These are phyloP conservation scores for Claviceps sorghi DNA, from an alignment of 2,329 filamentous ascomycete species.

Conservation along the genomic window DNA sequence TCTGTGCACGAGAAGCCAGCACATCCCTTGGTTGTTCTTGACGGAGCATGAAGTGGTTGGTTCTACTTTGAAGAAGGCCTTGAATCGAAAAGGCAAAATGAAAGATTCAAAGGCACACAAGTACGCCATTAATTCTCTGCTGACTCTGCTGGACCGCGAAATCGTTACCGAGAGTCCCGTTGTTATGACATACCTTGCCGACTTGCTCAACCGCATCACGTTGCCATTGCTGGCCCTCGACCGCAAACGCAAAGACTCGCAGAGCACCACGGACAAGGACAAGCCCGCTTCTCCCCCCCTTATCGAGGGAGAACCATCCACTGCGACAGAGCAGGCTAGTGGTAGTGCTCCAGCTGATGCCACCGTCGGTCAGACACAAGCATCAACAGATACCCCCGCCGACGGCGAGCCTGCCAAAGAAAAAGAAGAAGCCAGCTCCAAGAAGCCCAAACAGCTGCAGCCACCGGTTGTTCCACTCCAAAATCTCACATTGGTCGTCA, in stretches of 20 bases:
- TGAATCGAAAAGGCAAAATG: slow-evolving; percentile 71
- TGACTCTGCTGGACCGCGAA: slow-evolving; percentile 80
- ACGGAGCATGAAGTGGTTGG: slow-evolving; percentile 75
- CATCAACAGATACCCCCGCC: slow-evolving; percentile 12
- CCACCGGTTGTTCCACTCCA: slow-evolving; percentile 77
- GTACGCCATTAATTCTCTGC: slow-evolving; percentile 81
- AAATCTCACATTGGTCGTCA: slow-evolving; percentile 87
- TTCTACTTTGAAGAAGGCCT: slow-evolving; percentile 59
- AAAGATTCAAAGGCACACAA: slow-evolving; percentile 75
- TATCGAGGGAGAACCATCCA: slow-evolving; percentile 15
- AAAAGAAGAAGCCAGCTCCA: slow-evolving; percentile 27
- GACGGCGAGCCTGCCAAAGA: slow-evolving; percentile 21
- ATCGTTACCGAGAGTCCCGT: slow-evolving; percentile 93
- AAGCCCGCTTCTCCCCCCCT: slow-evolving; percentile 8
- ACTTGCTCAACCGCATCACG: slow-evolving; percentile 76
- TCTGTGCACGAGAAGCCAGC: slow-evolving; percentile 69
- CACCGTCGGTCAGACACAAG: slow-evolving; percentile 15
- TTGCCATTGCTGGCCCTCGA: slow-evolving; percentile 69
- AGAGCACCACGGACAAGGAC: slow-evolving; percentile 20
- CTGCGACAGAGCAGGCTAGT: slow-evolving; percentile 13
- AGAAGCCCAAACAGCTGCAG: slow-evolving; percentile 46
- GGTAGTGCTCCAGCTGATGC: slow-evolving; percentile 7
- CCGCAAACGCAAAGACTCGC: slow-evolving; percentile 34
- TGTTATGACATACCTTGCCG: slow-evolving; percentile 88
- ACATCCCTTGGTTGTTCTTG: slow-evolving; percentile 82